These are phyloP conservation scores for Miscanthus lutarioriparius DNA, from an alignment of 176 grass and related monocot genomes.

Conservation along the genomic window DNA sequence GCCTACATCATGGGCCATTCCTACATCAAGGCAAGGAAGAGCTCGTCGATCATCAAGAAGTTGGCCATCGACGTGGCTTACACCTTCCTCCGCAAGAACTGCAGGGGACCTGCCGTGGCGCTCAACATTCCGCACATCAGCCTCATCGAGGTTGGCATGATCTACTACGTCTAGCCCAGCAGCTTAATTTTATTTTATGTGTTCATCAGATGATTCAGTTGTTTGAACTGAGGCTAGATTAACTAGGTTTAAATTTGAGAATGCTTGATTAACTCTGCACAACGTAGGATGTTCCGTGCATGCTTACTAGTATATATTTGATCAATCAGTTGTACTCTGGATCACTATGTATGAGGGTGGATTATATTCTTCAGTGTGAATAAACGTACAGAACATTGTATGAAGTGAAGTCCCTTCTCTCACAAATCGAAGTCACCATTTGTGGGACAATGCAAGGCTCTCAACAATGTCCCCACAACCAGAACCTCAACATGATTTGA, in stretches of 20 bases:
- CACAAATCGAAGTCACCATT: neutral
- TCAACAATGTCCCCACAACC: too few species aligned
- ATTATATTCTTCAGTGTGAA: constrained; percentile 12
- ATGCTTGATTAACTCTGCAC: neutral
- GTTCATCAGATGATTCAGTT: neutral
- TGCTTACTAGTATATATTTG: neutral
- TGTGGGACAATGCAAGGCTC: neutral
- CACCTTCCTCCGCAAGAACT: constrained; percentile 71
- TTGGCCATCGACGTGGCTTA: constrained; percentile 61
- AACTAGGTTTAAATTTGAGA: neutral
- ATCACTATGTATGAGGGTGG: neutral
- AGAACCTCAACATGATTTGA: too few species aligned
- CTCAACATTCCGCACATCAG: constrained; percentile 67
- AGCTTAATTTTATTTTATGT: neutral
- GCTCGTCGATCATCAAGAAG: constrained; percentile 60
- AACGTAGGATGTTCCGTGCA: neutral
- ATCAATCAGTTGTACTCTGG: neutral
- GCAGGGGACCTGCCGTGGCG: constrained; percentile 52
- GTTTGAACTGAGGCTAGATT: neutral
- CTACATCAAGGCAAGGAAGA: constrained; percentile 65
- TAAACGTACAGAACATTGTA: neutral
- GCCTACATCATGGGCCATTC: constrained; percentile 72
- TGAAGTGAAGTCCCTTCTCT: neutral
- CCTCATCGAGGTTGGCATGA: constrained; percentile 79
- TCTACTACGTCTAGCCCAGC: constrained; percentile 63